Base-by-base conservation (phyloP, 352 stramenopile genomes). In the Saprolegnia diclina region DNA sequence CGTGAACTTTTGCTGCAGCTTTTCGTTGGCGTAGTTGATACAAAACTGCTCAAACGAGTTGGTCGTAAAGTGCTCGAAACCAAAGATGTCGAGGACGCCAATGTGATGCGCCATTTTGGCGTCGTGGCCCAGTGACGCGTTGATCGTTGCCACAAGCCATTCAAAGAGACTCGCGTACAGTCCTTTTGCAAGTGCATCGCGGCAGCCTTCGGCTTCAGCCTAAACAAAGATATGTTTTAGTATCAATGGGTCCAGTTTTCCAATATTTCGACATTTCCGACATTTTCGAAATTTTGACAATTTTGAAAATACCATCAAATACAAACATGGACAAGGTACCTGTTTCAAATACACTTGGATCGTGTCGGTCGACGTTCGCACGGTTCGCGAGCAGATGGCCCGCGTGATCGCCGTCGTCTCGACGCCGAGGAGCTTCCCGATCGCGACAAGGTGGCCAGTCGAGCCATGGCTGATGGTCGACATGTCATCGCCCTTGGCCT, bases 41-140 rank as follows among this genome's bases (percentile, higher is more conserved):
- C 85, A 87, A 35, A 92, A 89, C 65, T 92, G 84, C 65, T 92
- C 84, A 62, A 90, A 92, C 62, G 89, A 95, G 78, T 97, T 97
- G 78, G 92, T 83, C 70, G 96, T 95, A 79, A 99, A 99, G 74
- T 97, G 96, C 80, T 99, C 97, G 73, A 99, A 99, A 54, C 97
- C 97, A 73, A 99, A 99, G 73, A 99, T 99, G 88, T 99, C 97
- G 61, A 99, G 79, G 50, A 99, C 92, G 56, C 96, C 96, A 44
- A 98, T 94, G 46, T 92, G 82, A 69, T 94, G 88, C 55, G 79
- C 54, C 82, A 90, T 93, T 68, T 89, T 78, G 19, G 72, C 73
- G 69, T 93, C 87, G 52, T 92, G 77, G 19, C 79, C 74, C 32
- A 94, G 77, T 52, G 89, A 97, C 40, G 76, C 68, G 79, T 99